phyloP scores from a whole-genome alignment of 176 grass and related monocot genomes.

The Dendrocalamus sinicus region DNA sequence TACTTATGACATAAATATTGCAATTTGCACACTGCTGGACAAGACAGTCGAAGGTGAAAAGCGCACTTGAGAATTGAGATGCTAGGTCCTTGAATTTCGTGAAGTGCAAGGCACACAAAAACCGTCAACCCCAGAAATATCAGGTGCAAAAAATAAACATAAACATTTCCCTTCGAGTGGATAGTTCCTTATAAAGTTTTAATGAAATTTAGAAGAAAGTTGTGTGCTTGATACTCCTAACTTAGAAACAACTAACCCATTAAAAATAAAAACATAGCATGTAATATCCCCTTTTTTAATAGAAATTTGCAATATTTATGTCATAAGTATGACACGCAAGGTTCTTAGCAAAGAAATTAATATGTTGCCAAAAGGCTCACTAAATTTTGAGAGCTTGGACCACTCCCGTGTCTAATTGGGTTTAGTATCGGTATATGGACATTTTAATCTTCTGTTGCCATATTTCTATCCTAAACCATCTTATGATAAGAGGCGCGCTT shows the following conservation, averaged over 20 bases:
- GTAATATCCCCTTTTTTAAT: background rate
- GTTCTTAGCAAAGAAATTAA: background rate
- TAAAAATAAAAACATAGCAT: background rate
- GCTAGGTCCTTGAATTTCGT: conserved; percentile 3
- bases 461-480: background rate
- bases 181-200: background rate
- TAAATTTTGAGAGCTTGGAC: background rate
- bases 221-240: background rate
- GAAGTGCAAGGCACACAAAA: background rate
- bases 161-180: background rate
- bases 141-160: background rate
- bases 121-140: background rate
- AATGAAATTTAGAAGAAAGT: background rate
- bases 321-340: background rate
- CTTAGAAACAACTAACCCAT: background rate
- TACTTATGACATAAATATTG: background rate
- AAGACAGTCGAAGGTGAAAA: background rate
- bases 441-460: conserved; percentile 15
- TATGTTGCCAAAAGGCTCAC: background rate
- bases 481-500: background rate
- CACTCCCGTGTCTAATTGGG: background rate
- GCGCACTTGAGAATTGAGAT: background rate
- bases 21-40: background rate
- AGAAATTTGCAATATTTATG: background rate
- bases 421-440: background rate